Evolutionary conservation across 208 protist genomes (phyloP), one percentile per base, ranked within the genome.

Genomic region (Tritrichomonas foetus): DNA sequence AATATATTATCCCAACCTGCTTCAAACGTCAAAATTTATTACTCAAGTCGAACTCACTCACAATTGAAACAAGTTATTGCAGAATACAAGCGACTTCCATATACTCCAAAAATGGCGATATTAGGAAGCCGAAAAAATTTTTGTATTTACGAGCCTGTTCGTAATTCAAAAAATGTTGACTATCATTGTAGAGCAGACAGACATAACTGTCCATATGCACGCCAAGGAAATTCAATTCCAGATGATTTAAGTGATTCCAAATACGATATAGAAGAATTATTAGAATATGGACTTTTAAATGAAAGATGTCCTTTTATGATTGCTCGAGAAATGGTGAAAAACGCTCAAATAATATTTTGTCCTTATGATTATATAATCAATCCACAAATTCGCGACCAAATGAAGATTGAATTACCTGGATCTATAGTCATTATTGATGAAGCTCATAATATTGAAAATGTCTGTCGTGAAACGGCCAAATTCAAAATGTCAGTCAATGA

Each of bases 391-490:
- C 9, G 3, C 9, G 3, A 14, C 33, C 14, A n/a, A 5, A n/a
- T 92, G 33, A 64, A 93, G 33, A 1, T 64, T 11, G 89, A 72
- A 16, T n/a, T 93, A 47, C 14, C 3, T 2, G 33, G 66, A 1
- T 66, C 2, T 0, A 66, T 66, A 47, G 8, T 93, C 3, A 93
- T 93, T 33, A 55, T 93, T 25, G 92, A 93, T 55, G 92, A 93
- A 93, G 92, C 64, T 3, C 92, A 93, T 49, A 93, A 93, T 41
- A 93, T 93, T 53, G 92, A 93, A 80, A 44, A 80, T 78, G 64
- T 55, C 16, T 69, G 55, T 33, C 25, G 92, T 25, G 61, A 80
- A 3, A 22, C 30, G 8, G 33, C 39, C 8, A 78, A 44, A 22
- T 80, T 80, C 53, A 53, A 33, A 64, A 72, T 47, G 8, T 14